Base-by-base conservation (phyloP, 306 rosid genomes). In the Citrullus colocynthis region DNA sequence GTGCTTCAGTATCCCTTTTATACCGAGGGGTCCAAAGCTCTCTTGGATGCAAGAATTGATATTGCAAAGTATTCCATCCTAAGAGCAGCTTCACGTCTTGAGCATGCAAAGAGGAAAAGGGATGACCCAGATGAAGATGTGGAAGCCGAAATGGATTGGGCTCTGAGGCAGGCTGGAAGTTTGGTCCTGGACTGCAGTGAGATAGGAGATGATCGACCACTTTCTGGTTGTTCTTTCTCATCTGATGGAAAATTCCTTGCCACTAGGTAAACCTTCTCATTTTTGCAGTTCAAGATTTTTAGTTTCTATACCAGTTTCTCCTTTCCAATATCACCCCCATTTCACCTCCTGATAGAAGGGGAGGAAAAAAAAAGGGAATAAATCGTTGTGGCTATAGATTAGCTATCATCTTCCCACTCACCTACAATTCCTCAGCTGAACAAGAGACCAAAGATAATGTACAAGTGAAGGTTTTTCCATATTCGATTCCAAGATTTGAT, bases 51-150 rank as follows among this genome's bases (percentile, higher is more conserved):
- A 21, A 92, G 98, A 79, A 79, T 88, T 77, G 79, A 84, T 57
- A 88, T 95, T 77, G 92, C 98, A 42, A 89, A 87, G 42, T 90
- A 85, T 84, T 95, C 97, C 24, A 58, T 92, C 57, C 80, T 20
- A 30, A 86, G 84, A 80, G 92, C 92, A 30, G 91, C 97, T 52
- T 80, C 78, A 75, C 93, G 93, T 34, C 89, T 95, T 69, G 83
- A 92, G 73, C 96, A 97, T 20, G 93, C 93, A 1, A 86, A 77
- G 71, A 89, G 99, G 87, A 92, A 84, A 84, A 87, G 89, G 82
- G 97, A 92, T 65, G 96, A 95, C 80, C 98, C 98, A 0, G 98
- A 95, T 88, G 97, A 95, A 85, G 97, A 95, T 81, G 39, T 86
- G 84, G 88, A 95, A 83, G 93, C 96, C 0, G 97, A 95, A 84